Conservation (phyloP, 306 rosid genomes). For the Quercus berberidifolia region DNA sequence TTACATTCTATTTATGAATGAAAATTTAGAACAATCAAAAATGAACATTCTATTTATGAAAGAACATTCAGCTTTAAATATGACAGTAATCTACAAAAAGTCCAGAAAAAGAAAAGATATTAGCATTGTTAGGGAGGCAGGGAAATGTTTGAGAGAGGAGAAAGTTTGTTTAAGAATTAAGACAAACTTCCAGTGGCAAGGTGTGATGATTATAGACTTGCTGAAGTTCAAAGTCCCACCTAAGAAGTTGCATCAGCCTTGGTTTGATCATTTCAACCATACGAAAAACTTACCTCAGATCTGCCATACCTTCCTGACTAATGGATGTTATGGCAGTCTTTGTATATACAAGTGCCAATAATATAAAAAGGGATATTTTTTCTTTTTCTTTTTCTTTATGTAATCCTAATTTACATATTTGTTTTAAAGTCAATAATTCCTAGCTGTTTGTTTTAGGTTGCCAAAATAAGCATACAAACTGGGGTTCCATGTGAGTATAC, state of each 20-base stretch:
- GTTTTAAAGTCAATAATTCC: not conserved
- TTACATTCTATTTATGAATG: not conserved
- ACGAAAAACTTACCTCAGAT: not conserved
- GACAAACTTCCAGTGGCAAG: not conserved
- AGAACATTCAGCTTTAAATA: not conserved
- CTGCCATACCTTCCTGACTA: not conserved
- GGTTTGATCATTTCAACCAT: not conserved
- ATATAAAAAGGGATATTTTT: not conserved
- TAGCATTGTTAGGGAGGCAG: not conserved
- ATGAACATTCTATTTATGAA: not conserved
- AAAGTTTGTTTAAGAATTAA: not conserved
- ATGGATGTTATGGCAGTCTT: not conserved
- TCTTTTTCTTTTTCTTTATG: slow-evolving; percentile 6
- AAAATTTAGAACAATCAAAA: not conserved
- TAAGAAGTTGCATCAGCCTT: not conserved
- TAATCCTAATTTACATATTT: not conserved
- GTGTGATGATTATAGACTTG: not conserved
- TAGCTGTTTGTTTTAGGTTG: slow-evolving; percentile 45
- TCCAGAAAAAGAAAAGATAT: not conserved
- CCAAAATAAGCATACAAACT: slow-evolving; percentile 70
- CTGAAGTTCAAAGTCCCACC: not conserved
- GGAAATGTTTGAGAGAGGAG: not conserved
- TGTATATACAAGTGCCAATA: not conserved
- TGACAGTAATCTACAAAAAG: not conserved
- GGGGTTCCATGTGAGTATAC: slow-evolving; percentile 78